These are phyloP conservation scores for Solanum megistacrolobum DNA, from an alignment of 257 asterid species.

Conservation along the genomic window DNA sequence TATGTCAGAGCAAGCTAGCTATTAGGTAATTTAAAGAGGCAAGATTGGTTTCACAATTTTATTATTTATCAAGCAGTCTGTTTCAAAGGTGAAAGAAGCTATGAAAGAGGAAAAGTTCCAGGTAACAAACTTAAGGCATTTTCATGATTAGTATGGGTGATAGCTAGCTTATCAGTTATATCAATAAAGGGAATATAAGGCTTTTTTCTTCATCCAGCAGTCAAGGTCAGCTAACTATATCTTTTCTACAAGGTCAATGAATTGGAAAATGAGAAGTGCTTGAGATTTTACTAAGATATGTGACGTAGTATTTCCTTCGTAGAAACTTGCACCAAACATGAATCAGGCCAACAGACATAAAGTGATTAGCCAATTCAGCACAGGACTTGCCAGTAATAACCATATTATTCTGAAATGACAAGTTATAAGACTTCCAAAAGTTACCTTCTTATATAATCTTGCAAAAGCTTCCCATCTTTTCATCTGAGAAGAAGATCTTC, in stretches of 20 bases:
- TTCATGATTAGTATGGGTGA: neutral
- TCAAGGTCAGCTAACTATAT: neutral
- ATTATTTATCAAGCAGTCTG: neutral
- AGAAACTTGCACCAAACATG: neutral
- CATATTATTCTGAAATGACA: neutral
- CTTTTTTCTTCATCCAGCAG: neutral
- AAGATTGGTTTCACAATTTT: neutral
- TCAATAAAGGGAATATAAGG: neutral
- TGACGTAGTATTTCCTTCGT: neutral
- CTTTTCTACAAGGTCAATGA: neutral
- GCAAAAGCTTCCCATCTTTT: slow-evolving; percentile 94
- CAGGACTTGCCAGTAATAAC: neutral
- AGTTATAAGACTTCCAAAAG: neutral
- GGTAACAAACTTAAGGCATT: neutral
- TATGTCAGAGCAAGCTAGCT: neutral
- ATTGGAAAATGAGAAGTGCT: neutral
- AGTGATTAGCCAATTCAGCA: neutral
- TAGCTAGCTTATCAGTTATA: neutral
- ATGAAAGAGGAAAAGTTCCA: neutral
- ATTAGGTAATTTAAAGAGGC: neutral
- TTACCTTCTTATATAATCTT: slow-evolving; percentile 77
- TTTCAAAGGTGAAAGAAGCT: neutral
- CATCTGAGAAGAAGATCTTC: slow-evolving; percentile 69
- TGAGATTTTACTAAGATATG: neutral
- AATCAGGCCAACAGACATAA: neutral